Percentiles rank a stretch among this genome's conserved stretches.
Evolutionary conservation across 768 basidiomycete species (phyloP).

Genomic region (Cantharellus anzutake): DNA sequence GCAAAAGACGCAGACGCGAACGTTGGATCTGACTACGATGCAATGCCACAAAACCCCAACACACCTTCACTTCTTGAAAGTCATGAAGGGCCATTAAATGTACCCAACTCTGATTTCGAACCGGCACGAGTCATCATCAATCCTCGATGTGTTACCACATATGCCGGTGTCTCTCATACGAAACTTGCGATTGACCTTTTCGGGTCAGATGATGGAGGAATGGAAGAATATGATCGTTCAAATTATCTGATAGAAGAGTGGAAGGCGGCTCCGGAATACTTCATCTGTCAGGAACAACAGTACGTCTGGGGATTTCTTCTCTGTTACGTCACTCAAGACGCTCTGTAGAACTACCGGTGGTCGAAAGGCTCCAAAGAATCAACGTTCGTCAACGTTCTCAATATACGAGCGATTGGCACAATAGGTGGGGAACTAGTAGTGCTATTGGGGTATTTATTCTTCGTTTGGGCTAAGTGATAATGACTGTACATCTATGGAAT

Average conservation of each 20-base stretch:
- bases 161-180: conserved; percentile 92
- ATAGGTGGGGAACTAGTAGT: background rate
- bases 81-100: background rate
- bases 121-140: conserved; percentile 89
- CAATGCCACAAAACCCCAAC: conserved; percentile 44
- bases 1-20: conserved; percentile 49
- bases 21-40: conserved; percentile 74
- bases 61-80: conserved; percentile 7
- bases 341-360: background rate
- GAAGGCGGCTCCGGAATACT: conserved; percentile 92
- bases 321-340: background rate
- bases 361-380: background rate
- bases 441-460: background rate
- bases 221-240: conserved; percentile 24
- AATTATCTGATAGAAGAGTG: conserved; percentile 87
- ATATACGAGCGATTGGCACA: background rate
- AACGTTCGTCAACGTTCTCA: conserved; percentile 1
- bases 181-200: conserved; percentile 91
- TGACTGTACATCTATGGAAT: no score
- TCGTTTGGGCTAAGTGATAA: background rate
- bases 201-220: conserved; percentile 33
- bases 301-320: conserved; percentile 16
- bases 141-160: conserved; percentile 92
- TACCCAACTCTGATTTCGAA: conserved; percentile 75
- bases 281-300: conserved; percentile 94